A percentile compares a stretch with the other conserved stretches of the same genome.
phyloP scores from a whole-genome alignment of 2,329 filamentous ascomycete species.

The Penicillium sp. region DNA sequence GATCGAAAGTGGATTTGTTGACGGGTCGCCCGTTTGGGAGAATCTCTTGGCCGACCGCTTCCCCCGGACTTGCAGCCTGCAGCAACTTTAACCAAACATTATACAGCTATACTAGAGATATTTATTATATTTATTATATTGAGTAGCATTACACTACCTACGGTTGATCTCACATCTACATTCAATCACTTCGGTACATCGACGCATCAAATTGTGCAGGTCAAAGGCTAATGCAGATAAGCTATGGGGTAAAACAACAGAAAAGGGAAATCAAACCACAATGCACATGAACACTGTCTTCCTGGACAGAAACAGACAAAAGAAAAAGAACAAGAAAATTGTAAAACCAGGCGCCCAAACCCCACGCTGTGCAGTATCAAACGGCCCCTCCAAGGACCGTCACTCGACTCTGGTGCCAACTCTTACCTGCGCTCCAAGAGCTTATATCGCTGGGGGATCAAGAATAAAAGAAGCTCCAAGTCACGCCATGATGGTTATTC shows the following conservation, averaged over 20 bases:
- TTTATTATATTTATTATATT: background rate
- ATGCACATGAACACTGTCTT: no score
- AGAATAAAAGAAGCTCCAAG: background rate
- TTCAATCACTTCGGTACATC: background rate
- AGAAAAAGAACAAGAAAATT: slow-evolving; percentile 19
- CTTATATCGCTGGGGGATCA: no score
- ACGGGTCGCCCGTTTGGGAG: slow-evolving; percentile 25
- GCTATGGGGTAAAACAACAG: background rate
- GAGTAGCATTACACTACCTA: no score
- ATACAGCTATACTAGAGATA: no score
- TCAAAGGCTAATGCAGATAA: slow-evolving; percentile 15
- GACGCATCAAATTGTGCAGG: background rate
- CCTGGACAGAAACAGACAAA: slow-evolving; percentile 5
- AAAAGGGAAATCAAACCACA: background rate
- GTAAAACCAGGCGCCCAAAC: slow-evolving; percentile 45
- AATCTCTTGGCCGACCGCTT: slow-evolving; percentile 25
- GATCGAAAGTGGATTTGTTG: slow-evolving; percentile 27
- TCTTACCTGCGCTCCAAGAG: slow-evolving; percentile 14
- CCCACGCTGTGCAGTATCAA: slow-evolving; percentile 49
- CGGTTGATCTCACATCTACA: no score
- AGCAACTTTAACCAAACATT: background rate
- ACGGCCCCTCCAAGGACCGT: slow-evolving; percentile 24
- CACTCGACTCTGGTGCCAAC: slow-evolving; percentile 9
- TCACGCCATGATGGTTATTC: background rate
- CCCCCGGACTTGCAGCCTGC: slow-evolving; percentile 17